phyloP scores from a whole-genome alignment of 2,329 filamentous ascomycete species.

The Calonectria leucothoes region DNA sequence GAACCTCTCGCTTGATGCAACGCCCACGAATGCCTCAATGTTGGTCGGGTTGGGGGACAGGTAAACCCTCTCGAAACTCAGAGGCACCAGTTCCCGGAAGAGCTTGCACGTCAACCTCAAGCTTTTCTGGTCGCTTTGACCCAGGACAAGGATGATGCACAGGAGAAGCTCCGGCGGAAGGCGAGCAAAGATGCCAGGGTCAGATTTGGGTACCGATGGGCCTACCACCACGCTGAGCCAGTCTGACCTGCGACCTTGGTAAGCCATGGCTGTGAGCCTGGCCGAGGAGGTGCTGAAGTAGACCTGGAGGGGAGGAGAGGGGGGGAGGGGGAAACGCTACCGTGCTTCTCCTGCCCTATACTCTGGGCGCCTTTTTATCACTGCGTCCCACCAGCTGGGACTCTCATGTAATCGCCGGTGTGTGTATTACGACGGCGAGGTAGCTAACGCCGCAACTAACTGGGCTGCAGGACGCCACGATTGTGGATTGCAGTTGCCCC shows the following conservation, averaged over 20 bases:
- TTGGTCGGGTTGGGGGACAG: not conserved
- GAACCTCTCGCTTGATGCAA: not conserved
- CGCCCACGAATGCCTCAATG: not conserved
- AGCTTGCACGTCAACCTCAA: not conserved
- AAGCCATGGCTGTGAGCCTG: not conserved
- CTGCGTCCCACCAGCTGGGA: not conserved
- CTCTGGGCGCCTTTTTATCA: not conserved
- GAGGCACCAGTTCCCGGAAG: not conserved
- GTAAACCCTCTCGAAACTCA: not conserved
- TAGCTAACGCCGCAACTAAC: not conserved
- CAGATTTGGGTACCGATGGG: not conserved
- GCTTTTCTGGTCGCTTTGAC: not conserved
- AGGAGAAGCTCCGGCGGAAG: not conserved
- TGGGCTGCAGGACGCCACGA: not conserved
- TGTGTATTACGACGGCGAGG: not conserved
- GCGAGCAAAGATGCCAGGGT: not conserved
- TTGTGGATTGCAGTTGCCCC: not conserved
- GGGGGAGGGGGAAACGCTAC: too few species aligned
- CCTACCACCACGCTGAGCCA: slow-evolving; percentile 1
- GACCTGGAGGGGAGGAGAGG: not conserved
- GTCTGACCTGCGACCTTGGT: not conserved
- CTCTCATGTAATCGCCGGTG: too few species aligned
- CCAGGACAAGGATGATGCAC: not conserved
- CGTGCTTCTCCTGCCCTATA: too few species aligned
- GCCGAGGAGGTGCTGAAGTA: not conserved